A percentile compares a stretch with the other conserved stretches of the same genome.
Evolutionary conservation across 1,284 basidiomycete genomes (phyloP).

Genomic region (Trametes hirsuta): DNA sequence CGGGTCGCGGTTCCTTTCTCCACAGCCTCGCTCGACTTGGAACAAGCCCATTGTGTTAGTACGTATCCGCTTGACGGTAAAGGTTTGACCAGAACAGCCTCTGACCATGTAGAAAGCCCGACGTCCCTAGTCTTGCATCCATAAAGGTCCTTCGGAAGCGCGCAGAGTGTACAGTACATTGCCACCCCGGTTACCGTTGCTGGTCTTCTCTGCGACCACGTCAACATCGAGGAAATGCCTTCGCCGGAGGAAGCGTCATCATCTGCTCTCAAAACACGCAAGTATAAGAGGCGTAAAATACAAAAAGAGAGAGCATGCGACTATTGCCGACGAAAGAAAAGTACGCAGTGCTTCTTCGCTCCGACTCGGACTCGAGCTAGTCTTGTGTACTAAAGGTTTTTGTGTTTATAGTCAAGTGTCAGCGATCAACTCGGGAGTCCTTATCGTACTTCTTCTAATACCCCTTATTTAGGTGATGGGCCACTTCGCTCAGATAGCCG

Average conservation of each 20-base stretch:
- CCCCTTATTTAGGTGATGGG: slow-evolving; percentile 28
- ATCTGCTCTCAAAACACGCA: not conserved
- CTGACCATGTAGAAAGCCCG: too few species aligned
- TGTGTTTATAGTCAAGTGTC: slow-evolving; percentile 1
- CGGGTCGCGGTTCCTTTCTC: too few species aligned
- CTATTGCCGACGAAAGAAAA: slow-evolving; percentile 73
- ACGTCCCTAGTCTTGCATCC: not conserved
- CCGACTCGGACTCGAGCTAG: not conserved
- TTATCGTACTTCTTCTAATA: not conserved
- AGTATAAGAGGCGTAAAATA: slow-evolving; percentile 64
- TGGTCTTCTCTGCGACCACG: not conserved
- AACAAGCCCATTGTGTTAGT: too few species aligned
- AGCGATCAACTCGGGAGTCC: not conserved
- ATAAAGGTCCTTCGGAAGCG: not conserved
- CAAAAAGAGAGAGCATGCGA: slow-evolving; percentile 67
- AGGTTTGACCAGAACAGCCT: too few species aligned
- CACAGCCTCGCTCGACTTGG: too few species aligned
- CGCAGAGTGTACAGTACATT: not conserved
- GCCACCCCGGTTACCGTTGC: not conserved
- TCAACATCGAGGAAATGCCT: not conserved
- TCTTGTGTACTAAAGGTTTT: not conserved
- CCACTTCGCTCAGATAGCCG: slow-evolving; percentile 55
- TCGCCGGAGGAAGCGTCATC: not conserved
- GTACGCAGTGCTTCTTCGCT: slow-evolving; percentile 40
- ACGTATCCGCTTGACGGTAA: too few species aligned